Base-by-base conservation (phyloP, 129 eudicot genomes). In the Glebionis coronaria region DNA sequence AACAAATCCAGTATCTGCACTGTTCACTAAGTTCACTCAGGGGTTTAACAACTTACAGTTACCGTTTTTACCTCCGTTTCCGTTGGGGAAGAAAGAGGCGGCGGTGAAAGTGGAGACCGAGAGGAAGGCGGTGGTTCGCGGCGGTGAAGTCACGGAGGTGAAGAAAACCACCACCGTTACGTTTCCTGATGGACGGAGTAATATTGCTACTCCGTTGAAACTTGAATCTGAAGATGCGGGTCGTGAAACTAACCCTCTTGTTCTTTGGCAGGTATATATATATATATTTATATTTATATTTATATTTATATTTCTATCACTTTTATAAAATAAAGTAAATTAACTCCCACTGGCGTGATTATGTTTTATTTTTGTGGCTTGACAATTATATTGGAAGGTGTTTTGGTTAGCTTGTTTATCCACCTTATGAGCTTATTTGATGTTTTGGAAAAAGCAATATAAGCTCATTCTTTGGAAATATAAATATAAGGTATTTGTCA, bases 191-290 rank as follows among this genome's bases (percentile, higher is more conserved):
- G 67, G 35, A 9, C 62, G 44, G 14, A n/a, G 57, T 71, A 77
- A 25, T 31, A 1, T 69, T 13, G 74, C 76, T 53, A 29, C 56
- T 67, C 67, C 87, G 47, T 46, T 85, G 82, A 85, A 83, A 79
- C 73, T 85, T 55, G 96, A 82, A 62, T 71, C 81, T n/a, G 89
- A 85, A 44, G 92, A 59, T 57, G 66, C 70, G 57, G 83, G 76
- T 50, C 38, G 58, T 53, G 76, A 63, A 51, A 85, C 96, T 13
- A 85, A 83, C 47, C 96, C 96, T 35, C 65, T 72, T 10, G 78
- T 88, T 70, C 82, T 88, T 5, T 88, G 96, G 96, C 96, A 88
- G 96, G 96, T 88, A 75, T 60, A 44, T 15, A 52, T 27, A 25
- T 54, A 4, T 54, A 1, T 38, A n/a, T 44, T 3, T 55, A 12